phyloP scores from a whole-genome alignment of 225 moss, liverwort and hornwort genomes.

The Asterella californica region DNA sequence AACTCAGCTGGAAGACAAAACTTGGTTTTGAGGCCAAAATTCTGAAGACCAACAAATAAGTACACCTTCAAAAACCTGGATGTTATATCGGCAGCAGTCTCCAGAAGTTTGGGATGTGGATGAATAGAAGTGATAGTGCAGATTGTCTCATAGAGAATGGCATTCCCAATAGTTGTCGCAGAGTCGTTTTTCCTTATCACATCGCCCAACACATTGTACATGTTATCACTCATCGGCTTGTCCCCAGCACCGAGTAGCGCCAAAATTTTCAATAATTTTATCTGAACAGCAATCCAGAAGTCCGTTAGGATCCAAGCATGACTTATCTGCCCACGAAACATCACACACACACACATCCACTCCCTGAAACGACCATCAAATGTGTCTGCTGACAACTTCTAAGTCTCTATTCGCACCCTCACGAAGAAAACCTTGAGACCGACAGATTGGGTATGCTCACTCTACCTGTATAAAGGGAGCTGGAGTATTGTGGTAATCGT shows the following conservation, averaged over 20 bases:
- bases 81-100: conserved; percentile 75
- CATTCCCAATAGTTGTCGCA: conserved; percentile 66
- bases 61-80: conserved; percentile 88
- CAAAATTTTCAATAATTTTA: conserved; percentile 90
- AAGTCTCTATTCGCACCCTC: too few species aligned
- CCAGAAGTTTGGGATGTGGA: conserved; percentile 66
- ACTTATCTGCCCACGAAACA: neutral
- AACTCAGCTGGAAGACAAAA: conserved; percentile 3
- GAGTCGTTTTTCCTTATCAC: conserved; percentile 69
- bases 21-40: neutral
- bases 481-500: conserved; percentile 81
- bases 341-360: neutral
- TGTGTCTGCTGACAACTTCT: too few species aligned
- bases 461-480: conserved; percentile 93
- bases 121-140: conserved; percentile 86
- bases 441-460: neutral
- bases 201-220: conserved; percentile 82
- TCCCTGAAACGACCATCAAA: neutral
- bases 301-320: neutral
- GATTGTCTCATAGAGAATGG: conserved; percentile 91
- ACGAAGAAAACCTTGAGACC: neutral
- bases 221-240: conserved; percentile 68
- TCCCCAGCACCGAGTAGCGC: conserved; percentile 88
- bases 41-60: conserved; percentile 11
- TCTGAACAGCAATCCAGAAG: conserved; percentile 50